Evolutionary conservation across 768 basidiomycete genomes (phyloP).

Genomic region (Postia placenta): DNA sequence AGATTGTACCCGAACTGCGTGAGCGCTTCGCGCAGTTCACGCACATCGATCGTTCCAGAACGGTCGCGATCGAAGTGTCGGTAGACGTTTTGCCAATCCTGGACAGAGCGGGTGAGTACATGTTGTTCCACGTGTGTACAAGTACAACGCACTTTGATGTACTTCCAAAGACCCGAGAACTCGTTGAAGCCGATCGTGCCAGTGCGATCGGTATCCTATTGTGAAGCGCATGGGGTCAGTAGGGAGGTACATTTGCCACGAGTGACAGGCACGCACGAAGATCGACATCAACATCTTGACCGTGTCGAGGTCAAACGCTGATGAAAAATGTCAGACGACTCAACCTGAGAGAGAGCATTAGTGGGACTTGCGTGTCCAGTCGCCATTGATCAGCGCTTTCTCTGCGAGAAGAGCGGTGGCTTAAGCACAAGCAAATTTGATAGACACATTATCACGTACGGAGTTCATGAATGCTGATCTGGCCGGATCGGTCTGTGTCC

Average conservation of each 20-base stretch:
- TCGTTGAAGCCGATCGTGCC: constrained; percentile 81
- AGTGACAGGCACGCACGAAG: constrained; percentile 48
- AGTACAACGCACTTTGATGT: constrained; percentile 50
- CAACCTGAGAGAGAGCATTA: neutral
- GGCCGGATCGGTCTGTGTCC: constrained; percentile 62
- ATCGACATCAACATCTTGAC: constrained; percentile 81
- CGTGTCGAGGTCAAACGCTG: constrained; percentile 82
- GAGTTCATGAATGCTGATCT: constrained; percentile 59
- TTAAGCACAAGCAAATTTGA: neutral
- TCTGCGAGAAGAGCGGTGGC: constrained; percentile 23
- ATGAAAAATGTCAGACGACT: neutral
- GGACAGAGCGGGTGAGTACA: neutral
- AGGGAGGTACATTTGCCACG: neutral
- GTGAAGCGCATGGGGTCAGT: neutral
- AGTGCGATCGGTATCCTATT: constrained; percentile 61
- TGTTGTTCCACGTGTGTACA: neutral
- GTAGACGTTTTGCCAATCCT: constrained; percentile 86
- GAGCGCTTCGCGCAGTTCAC: constrained; percentile 65
- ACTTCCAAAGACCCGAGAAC: constrained; percentile 79
- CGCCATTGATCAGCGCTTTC: constrained; percentile 49
- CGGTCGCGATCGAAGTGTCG: constrained; percentile 79
- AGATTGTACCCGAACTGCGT: constrained; percentile 75
- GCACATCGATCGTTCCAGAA: constrained; percentile 70
- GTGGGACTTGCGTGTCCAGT: constrained; percentile 65
- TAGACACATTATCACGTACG: constrained; percentile 48